Evolutionary conservation across 345 rosid species (phyloP), one percentile per base, ranked within the genome.

Genomic region (Eucalyptus erythrocorys): DNA sequence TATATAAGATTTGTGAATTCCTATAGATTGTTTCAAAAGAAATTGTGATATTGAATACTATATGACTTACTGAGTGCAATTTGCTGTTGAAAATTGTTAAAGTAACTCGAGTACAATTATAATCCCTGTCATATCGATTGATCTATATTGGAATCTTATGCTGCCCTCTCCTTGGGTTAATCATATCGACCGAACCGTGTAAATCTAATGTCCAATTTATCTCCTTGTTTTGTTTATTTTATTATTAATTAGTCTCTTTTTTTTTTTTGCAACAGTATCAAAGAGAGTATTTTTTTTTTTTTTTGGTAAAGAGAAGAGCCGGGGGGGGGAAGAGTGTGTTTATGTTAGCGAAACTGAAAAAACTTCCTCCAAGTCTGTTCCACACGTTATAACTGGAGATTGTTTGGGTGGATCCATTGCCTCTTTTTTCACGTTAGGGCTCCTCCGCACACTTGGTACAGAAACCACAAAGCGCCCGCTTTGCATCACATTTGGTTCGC

Each of bases 401-500:
- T 88, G 90, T n/a, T 89, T 95, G 43, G 97, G 96, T 89, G 99
- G 96, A 88, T 92, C 95, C 3, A 76, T 96, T 45, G 99, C 98
- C 43, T 92, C 94, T 85, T 96, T 97, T 81, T 95, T 94, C 86
- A 94, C 96, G 11, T 85, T 96, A 43, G 92, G 94, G 95, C 90
- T 97, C 90, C 92, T 95, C 8, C 92, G 93, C 66, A 87, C 45
- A 43, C 86, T 95, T 66, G 47, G 91, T 13, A 86, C 8, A 53
- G 81, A 88, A 2, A 71, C 71, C 12, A 27, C 10, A 22, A 93
- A 81, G 79, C 93, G 61, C 22, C 95, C 92, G 5, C 92, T 96
- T 53, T 95, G 98, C 92, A 90, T 97, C 91, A 96, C 98, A 2
- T 97, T 95, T 71, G 97, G 96, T 22, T 92, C 94, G 4, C 96